These are phyloP conservation scores for Diacronema lutheri DNA, from an alignment of 78 protist species.

Conservation along the genomic window DNA sequence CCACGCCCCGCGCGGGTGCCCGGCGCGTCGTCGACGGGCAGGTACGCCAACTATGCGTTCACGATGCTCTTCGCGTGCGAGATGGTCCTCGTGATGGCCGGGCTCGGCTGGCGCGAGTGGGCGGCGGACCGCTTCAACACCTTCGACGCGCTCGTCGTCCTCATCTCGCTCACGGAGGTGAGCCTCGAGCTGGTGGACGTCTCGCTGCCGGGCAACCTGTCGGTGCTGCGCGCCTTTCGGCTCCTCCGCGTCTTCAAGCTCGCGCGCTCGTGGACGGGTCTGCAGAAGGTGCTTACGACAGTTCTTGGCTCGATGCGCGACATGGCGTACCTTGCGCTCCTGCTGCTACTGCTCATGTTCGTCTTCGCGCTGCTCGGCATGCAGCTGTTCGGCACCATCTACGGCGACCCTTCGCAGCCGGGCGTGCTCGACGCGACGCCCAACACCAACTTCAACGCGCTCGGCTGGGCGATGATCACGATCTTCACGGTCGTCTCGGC, in stretches of 20 bases:
- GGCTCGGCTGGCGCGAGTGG: neutral
- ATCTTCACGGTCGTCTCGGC: slow-evolving; percentile 28
- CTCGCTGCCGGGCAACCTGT: neutral
- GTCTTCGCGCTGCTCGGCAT: slow-evolving; percentile 47
- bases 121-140: neutral
- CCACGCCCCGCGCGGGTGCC: no score
- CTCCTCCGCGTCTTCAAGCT: slow-evolving; percentile 37
- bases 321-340: slow-evolving; percentile 4
- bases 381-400: neutral
- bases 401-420: no score
- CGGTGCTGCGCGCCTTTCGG: slow-evolving; percentile 42
- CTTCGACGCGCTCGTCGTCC: slow-evolving; percentile 31
- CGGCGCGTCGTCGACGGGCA: neutral
- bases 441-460: slow-evolving; percentile 14
- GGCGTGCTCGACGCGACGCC: neutral
- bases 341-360: slow-evolving; percentile 42
- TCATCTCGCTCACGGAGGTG: neutral
- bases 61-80: neutral
- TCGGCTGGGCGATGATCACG: neutral
- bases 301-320: neutral
- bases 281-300: neutral
- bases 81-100: slow-evolving; percentile 12
- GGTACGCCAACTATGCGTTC: neutral
- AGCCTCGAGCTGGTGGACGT: neutral
- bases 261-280: slow-evolving; percentile 23